phyloP scores from a whole-genome alignment of 2,329 filamentous ascomycete genomes.

The Penicillium sp. region DNA sequence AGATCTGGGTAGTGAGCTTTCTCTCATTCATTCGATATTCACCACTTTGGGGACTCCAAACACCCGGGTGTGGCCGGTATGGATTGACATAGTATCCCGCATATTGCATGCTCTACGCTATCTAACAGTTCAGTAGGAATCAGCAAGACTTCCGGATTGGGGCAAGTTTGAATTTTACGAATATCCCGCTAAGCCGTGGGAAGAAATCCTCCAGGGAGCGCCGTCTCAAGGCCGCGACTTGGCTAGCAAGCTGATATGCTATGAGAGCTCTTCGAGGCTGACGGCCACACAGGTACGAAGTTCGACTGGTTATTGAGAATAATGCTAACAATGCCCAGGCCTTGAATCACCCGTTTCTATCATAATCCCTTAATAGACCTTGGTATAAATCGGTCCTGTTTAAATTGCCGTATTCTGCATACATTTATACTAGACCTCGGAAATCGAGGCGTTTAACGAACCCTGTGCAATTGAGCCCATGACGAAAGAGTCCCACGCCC shows the following conservation, averaged over 20 bases:
- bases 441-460: no score
- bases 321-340: constrained; percentile 24
- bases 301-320: neutral
- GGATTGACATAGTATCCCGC: constrained; percentile 19
- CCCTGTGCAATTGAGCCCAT: neutral
- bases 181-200: constrained; percentile 67
- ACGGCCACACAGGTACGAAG: constrained; percentile 59
- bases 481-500: neutral
- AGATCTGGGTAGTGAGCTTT: constrained; percentile 86
- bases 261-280: constrained; percentile 64
- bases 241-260: constrained; percentile 65
- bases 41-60: constrained; percentile 85
- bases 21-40: constrained; percentile 88
- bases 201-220: constrained; percentile 61
- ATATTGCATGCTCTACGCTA: neutral
- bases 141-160: constrained; percentile 70
- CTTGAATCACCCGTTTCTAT: constrained; percentile 37
- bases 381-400: no score
- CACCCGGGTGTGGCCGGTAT: constrained; percentile 72
- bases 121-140: constrained; percentile 26
- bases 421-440: no score
- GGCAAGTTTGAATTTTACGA: constrained; percentile 76
- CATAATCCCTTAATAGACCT: constrained; percentile 18
- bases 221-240: constrained; percentile 60
- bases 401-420: no score